Base-by-base conservation (phyloP, 768 basidiomycete genomes). In the Hypholoma sublateritium region DNA sequence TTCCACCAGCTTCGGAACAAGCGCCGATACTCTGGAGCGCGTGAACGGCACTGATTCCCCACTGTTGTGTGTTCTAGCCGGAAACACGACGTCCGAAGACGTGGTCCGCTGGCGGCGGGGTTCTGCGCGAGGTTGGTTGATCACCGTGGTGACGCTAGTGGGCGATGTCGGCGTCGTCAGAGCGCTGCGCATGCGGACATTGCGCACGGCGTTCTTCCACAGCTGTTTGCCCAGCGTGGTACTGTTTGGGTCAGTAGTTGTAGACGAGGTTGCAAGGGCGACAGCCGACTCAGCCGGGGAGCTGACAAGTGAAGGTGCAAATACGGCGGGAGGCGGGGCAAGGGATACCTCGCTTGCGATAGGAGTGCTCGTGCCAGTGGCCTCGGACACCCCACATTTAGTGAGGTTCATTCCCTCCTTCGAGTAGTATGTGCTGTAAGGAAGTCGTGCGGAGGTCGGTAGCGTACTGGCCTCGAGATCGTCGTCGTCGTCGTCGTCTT, bases 1-100 rank as follows among this genome's bases (percentile, higher is more conserved):
- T 43, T 72, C 74, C 56, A 74, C 76, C 53, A 91, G 69, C 59
- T 80, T 84, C 14, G 85, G 82, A n/a, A 79, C 72, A 44, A 89
- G 69, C 6, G 70, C 69, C 21, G 81, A 74, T 4, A 88, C 71
- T n/a, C 87, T 79, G 16, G 86, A 84, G 17, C 76, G 73, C n/a
- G 57, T 60, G 62, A 41, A 60, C 65, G 36, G 74, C 71, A 53
- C 35, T 14, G 13, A 74, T 70, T 16, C 63, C 39, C 61, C 58
- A 17, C 57, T 55, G 45, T 57, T 58, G 37, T 59, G 59, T 41
- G 50, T 60, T 16, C 54, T 57, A 45, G 59, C 61, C 1, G 57
- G 53, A 13, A 55, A 39, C 3, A 49, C 52, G 12, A 62, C 19
- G 5, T 55, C 58, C 4, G 69, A 70, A 0, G 66, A 67, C 11